These are phyloP conservation scores for Limnomonas spitsbergensis DNA, from an alignment of 139 green algal genomes.

Conservation along the genomic window DNA sequence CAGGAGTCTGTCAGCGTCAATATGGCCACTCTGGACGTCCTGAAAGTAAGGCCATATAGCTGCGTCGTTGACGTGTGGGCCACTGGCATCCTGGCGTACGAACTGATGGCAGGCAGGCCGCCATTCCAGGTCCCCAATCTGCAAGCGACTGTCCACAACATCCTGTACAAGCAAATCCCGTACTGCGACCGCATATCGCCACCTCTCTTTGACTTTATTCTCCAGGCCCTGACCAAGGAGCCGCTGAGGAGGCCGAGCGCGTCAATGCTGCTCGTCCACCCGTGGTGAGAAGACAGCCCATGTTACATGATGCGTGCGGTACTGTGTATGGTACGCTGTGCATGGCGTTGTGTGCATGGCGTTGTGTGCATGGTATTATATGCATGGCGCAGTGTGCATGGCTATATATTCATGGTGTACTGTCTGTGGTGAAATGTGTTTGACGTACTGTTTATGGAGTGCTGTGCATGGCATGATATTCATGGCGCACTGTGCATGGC, in stretches of 20 bases:
- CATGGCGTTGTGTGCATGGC: too few species aligned
- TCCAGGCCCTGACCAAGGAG: slow-evolving; percentile 59
- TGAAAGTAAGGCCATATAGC: slow-evolving; percentile 62
- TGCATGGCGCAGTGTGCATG: too few species aligned
- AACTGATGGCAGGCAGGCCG: slow-evolving; percentile 68
- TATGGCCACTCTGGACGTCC: slow-evolving; percentile 26
- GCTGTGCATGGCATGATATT: too few species aligned
- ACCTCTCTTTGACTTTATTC: slow-evolving; percentile 54
- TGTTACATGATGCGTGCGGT: too few species aligned
- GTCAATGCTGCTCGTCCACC: slow-evolving; percentile 62
- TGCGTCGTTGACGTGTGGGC: slow-evolving; percentile 74
- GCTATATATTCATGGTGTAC: too few species aligned
- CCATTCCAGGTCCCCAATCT: slow-evolving; percentile 69
- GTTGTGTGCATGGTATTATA: too few species aligned
- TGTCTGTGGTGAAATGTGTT: too few species aligned
- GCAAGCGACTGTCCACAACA: slow-evolving; percentile 65
- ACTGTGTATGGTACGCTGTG: too few species aligned
- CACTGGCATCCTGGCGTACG: slow-evolving; percentile 77
- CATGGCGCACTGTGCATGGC: too few species aligned
- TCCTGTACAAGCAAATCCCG: slow-evolving; percentile 64
- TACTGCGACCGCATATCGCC: slow-evolving; percentile 28
- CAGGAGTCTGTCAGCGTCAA: slow-evolving; percentile 54
- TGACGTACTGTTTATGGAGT: too few species aligned
- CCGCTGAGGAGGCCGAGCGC: slow-evolving; percentile 57
- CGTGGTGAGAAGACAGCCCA: slow-evolving; percentile 49